phyloP scores from a whole-genome alignment of 176 grass and related monocot species.

The Otatea glauca region DNA sequence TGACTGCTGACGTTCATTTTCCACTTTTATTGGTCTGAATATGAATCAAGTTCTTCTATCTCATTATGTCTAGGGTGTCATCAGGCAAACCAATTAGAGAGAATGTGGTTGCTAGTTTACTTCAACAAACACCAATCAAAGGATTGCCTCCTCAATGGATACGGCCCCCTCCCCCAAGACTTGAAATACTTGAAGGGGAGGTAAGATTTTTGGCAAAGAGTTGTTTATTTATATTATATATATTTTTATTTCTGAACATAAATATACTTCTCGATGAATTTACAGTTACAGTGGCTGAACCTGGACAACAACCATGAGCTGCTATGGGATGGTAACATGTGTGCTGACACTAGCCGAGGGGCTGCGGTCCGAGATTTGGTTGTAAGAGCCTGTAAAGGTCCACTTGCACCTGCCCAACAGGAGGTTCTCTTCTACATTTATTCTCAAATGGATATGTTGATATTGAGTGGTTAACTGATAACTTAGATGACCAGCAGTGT shows the following conservation, averaged over 20 bases:
- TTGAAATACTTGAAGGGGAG: slow-evolving; percentile 91
- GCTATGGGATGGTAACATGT: slow-evolving; percentile 94
- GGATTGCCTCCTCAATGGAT: slow-evolving; percentile 84
- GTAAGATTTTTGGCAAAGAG: slow-evolving; percentile 49
- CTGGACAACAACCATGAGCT: slow-evolving; percentile 85
- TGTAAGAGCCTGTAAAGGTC: slow-evolving; percentile 78
- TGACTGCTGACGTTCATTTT: slow-evolving; percentile 27
- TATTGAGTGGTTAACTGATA: slow-evolving; percentile 9
- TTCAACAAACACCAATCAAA: slow-evolving; percentile 66
- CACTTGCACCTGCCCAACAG: slow-evolving; percentile 80
- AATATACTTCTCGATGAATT: slow-evolving; percentile 32
- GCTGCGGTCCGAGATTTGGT: slow-evolving; percentile 81
- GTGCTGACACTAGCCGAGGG: slow-evolving; percentile 78
- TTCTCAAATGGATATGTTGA: slow-evolving; percentile 36
- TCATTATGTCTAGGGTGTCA: slow-evolving; percentile 59
- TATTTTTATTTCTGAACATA: slow-evolving; percentile 39
- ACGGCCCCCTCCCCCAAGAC: slow-evolving; percentile 79
- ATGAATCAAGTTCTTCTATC: slow-evolving; percentile 26
- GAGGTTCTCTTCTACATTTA: slow-evolving; percentile 70
- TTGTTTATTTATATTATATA: not conserved
- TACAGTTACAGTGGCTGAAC: slow-evolving; percentile 88
- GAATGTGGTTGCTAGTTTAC: slow-evolving; percentile 55
- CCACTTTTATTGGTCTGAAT: slow-evolving; percentile 29
- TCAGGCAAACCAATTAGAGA: slow-evolving; percentile 70
- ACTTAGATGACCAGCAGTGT: not conserved